These are phyloP conservation scores for Globisporangium ultimum DNA, from an alignment of 352 stramenopile genomes.

Conservation along the genomic window DNA sequence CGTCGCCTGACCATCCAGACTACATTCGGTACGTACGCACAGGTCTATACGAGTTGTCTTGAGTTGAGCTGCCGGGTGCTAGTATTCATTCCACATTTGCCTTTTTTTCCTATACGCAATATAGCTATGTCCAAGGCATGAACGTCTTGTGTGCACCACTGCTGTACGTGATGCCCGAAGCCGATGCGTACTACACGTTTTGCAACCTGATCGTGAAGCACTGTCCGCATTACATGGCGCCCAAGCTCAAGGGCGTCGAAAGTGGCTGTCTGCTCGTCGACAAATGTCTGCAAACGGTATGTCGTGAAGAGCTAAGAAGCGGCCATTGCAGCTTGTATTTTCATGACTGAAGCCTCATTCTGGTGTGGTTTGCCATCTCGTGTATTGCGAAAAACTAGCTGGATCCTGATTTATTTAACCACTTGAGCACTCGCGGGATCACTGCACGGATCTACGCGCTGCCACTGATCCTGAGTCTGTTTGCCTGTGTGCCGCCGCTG, in stretches of 20 bases:
- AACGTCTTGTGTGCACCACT: slow-evolving; percentile 89
- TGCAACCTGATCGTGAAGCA: slow-evolving; percentile 83
- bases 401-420: slow-evolving; percentile 77
- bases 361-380: background rate
- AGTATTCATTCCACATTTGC: background rate
- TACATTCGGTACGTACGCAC: slow-evolving; percentile 30
- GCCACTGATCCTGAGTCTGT: slow-evolving; percentile 86
- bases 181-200: slow-evolving; percentile 91
- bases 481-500: slow-evolving; percentile 87
- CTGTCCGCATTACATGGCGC: slow-evolving; percentile 89
- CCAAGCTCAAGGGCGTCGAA: slow-evolving; percentile 80
- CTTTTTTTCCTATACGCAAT: background rate
- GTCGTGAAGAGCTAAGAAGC: background rate
- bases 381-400: slow-evolving; percentile 28
- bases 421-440: slow-evolving; percentile 73
- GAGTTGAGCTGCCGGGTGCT: background rate
- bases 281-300: slow-evolving; percentile 71
- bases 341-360: background rate
- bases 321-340: background rate
- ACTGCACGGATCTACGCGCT: slow-evolving; percentile 86
- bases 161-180: slow-evolving; percentile 90
- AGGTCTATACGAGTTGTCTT: background rate
- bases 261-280: slow-evolving; percentile 80
- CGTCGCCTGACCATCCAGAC: slow-evolving; percentile 27
- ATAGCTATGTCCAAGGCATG: slow-evolving; percentile 92